phyloP scores from a whole-genome alignment of 805 yeast species.

The Nakazawaea siamensis region DNA sequence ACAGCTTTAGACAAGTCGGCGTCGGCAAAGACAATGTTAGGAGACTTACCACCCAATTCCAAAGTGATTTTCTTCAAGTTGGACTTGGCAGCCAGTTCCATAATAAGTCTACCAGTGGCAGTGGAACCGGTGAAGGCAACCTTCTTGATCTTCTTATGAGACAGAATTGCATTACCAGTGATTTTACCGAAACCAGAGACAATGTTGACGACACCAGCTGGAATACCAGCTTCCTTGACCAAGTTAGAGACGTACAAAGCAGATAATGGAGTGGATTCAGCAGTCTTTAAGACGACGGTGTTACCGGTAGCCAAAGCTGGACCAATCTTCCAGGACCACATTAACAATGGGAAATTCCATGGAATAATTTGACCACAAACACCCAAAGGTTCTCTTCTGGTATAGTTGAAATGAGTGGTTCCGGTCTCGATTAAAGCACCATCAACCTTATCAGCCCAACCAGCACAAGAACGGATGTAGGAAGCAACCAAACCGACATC shows the following conservation, averaged over 20 bases:
- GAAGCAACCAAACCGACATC: constrained; percentile 66
- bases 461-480: constrained; percentile 79
- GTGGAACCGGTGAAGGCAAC: constrained; percentile 95
- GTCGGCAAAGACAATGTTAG: constrained; percentile 75
- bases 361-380: constrained; percentile 95
- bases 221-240: constrained; percentile 77
- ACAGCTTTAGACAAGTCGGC: constrained; percentile 63
- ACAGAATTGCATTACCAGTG: constrained; percentile 74
- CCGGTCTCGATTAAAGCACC: constrained; percentile 78
- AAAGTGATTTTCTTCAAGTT: constrained; percentile 70
- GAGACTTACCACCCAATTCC: constrained; percentile 88
- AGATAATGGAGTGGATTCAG: constrained; percentile 88
- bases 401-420: constrained; percentile 61
- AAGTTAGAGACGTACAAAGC: constrained; percentile 69
- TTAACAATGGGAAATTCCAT: constrained; percentile 93
- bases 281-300: constrained; percentile 80
- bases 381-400: constrained; percentile 86
- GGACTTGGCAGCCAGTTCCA: constrained; percentile 61
- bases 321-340: constrained; percentile 93
- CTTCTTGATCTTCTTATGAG: constrained; percentile 78
- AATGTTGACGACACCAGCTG: constrained; percentile 85
- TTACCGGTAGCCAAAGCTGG: constrained; percentile 92
- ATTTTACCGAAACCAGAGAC: constrained; percentile 81
- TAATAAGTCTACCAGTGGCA: constrained; percentile 70
- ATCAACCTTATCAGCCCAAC: constrained; percentile 81